Conservation (phyloP, 306 rosid genomes). For the Quillaja saponaria region DNA sequence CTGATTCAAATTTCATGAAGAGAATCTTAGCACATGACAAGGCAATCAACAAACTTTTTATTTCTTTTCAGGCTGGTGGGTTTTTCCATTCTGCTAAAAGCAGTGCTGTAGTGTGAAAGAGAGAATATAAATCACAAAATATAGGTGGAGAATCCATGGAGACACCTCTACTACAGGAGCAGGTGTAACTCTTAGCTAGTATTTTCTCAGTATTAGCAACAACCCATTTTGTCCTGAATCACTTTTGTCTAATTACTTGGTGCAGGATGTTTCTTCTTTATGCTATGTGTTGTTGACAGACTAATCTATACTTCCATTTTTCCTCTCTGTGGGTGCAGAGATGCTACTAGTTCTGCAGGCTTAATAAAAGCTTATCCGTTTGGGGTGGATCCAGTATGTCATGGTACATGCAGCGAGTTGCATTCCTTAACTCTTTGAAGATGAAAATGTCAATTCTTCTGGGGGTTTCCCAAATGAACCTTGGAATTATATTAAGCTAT, state of each 20-base stretch:
- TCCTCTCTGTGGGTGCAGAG: conserved; percentile 45
- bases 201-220: conserved; percentile 7
- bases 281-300: conserved; percentile 76
- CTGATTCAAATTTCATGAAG: conserved; percentile 19
- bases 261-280: conserved; percentile 53
- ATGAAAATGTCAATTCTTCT: conserved; percentile 98
- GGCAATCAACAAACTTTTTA: conserved; percentile 22
- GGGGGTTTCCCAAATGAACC: conserved; percentile 98
- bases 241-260: conserved; percentile 19
- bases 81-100: conserved; percentile 68
- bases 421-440: conserved; percentile 94
- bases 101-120: conserved; percentile 62
- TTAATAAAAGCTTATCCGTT: conserved; percentile 93
- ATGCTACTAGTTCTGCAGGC: conserved; percentile 77
- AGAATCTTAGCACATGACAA: conserved; percentile 16
- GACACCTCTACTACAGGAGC: conserved; percentile 65
- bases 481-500: conserved; percentile 84
- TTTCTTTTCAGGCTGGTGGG: conserved; percentile 67
- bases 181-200: conserved; percentile 43
- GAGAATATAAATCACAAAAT: conserved; percentile 56
- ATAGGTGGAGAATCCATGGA: conserved; percentile 63
- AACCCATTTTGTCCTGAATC: conserved; percentile 16
- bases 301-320: not conserved
- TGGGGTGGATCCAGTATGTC: conserved; percentile 98
- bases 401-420: conserved; percentile 88